Percentiles rank a stretch among this genome's conserved stretches.
phyloP scores from a whole-genome alignment of 805 yeast species.

The Candida ficus region DNA sequence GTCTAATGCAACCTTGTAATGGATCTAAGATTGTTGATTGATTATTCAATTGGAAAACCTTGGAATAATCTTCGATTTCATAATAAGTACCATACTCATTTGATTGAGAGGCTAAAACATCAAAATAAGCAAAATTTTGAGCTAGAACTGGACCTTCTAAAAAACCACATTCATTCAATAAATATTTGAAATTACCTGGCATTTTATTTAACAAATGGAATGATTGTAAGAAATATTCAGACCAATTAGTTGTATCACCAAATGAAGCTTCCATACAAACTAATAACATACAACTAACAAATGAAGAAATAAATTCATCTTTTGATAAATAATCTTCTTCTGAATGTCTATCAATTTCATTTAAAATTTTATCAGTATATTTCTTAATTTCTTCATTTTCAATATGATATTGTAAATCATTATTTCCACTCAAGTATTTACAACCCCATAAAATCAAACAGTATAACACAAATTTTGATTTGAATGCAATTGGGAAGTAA shows the following conservation, averaged over 20 bases:
- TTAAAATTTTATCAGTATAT: slow-evolving; percentile 6
- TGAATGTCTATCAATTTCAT: slow-evolving; percentile 1
- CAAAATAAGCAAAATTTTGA: slow-evolving; percentile 19
- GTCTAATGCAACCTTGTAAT: slow-evolving; percentile 25
- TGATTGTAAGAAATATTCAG: slow-evolving; percentile 15
- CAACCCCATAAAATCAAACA: slow-evolving; percentile 53
- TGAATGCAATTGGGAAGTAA: slow-evolving; percentile 40
- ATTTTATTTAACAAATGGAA: slow-evolving; percentile 17
- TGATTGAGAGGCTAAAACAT: slow-evolving; percentile 22
- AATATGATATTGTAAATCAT: slow-evolving; percentile 8
- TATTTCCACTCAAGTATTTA: slow-evolving; percentile 11
- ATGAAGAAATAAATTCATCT: slow-evolving; percentile 13
- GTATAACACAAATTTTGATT: slow-evolving; percentile 37
- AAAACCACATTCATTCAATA: slow-evolving; percentile 9
- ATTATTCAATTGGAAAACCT: slow-evolving; percentile 5
- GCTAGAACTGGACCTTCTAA: slow-evolving; percentile 21
- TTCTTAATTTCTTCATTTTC: slow-evolving; percentile 15
- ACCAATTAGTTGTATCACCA: slow-evolving; percentile 21
- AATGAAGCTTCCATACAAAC: slow-evolving; percentile 22
- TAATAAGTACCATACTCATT: slow-evolving; percentile 26
- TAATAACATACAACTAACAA: slow-evolving; percentile 17
- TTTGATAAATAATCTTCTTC: slow-evolving; percentile 11
- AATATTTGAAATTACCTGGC: slow-evolving; percentile 18
- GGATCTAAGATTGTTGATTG: slow-evolving; percentile 6
- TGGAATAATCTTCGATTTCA: slow-evolving; percentile 18